Base-by-base conservation (phyloP, 306 rosid species). In the Castanea mollissima region DNA sequence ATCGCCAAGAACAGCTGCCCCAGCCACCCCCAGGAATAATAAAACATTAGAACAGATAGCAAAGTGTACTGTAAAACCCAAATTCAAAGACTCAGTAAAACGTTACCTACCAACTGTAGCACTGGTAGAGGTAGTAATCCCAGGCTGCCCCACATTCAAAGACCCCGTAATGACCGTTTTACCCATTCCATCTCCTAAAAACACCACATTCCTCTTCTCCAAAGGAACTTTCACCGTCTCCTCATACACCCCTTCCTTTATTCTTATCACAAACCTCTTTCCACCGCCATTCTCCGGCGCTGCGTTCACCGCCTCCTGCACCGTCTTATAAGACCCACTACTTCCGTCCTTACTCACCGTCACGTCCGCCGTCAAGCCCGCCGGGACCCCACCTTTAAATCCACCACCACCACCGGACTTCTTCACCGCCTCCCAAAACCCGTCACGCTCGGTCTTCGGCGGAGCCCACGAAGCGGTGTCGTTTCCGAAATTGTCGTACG, bases 141-240 rank as follows among this genome's bases (percentile, higher is more conserved):
- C 92, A 0, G 73, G 90, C 74, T 83, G 92, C 8, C 89, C 98
- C 2, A 67, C 95, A 23, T 91, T 85, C 13, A 86, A 68, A 5
- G 92, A 86, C 1, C 93, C 99, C 0, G 97, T 90, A 34, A 95
- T 95, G 1, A 95, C 90, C 1, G 98, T 95, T 71, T 88, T 90
- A 4, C 94, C 96, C 80, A 86, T 89, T 1, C 98, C 99, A 1
- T 91, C 96, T 0, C 99, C 99, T 58, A 89, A 78, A 13, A 95
- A 90, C n/a, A 93, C 89, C 6, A 95, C 83, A 73, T 93, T 92
- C 57, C 73, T 81, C 83, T 91, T 95, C 80, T 80, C 86, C 1
- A 90, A 38, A 72, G 90, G 87, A 75, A 95, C 84, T 78, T 93
- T 84, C 76, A 95, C 96, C 14, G 67, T 93, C 72, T 95, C 99